phyloP scores from a whole-genome alignment of 306 rosid genomes.

The Lotus japonicus region DNA sequence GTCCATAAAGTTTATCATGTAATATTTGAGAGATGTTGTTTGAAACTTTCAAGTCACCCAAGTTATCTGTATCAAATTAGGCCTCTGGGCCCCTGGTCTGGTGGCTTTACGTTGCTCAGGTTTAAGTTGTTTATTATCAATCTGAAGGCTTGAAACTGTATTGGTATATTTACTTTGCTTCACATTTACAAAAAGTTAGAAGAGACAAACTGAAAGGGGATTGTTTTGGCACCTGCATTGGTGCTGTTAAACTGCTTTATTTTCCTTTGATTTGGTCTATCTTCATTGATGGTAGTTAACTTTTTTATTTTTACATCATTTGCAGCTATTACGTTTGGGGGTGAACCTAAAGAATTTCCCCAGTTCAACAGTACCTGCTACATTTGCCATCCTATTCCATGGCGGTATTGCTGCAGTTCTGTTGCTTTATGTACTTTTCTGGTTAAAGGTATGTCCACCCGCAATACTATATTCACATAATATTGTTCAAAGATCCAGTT shows the following conservation, averaged over 20 bases:
- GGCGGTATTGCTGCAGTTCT: constrained; percentile 74
- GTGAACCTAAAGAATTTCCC: constrained; percentile 93
- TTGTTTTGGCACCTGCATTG: constrained; percentile 10
- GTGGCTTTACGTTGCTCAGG: background rate
- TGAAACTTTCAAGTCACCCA: background rate
- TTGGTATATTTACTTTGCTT: background rate
- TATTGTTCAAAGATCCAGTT: background rate
- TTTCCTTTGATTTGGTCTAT: background rate
- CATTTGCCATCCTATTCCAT: constrained; percentile 73
- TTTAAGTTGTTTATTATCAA: background rate
- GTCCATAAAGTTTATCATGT: background rate
- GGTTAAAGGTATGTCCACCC: constrained; percentile 77
- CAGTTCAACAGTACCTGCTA: constrained; percentile 55
- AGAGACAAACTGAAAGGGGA: background rate
- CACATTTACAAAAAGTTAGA: background rate
- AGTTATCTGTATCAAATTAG: background rate
- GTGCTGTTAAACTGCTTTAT: background rate
- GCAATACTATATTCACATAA: background rate
- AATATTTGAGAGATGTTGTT: background rate
- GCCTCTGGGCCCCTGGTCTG: background rate
- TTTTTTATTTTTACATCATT: constrained; percentile 14
- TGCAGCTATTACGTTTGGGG: constrained; percentile 68
- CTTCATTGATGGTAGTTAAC: background rate
- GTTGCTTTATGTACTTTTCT: constrained; percentile 74
- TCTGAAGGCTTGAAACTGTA: background rate